Evolutionary conservation across 495 filamentous ascomycete species (phyloP).

Genomic region (Letharia columbiana): DNA sequence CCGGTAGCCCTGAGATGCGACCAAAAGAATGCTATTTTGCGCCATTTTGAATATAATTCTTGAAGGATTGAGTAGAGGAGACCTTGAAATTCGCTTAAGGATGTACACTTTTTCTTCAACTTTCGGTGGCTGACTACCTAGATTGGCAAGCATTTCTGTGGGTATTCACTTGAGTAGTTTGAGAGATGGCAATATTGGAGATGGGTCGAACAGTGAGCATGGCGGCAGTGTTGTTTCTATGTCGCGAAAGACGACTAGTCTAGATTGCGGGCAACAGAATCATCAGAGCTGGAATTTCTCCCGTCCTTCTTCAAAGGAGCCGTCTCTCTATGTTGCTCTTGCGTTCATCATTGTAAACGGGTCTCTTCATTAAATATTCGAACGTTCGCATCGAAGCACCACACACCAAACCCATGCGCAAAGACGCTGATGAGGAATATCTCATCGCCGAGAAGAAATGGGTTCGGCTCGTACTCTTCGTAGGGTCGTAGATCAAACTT

Average conservation of each 20-base stretch:
- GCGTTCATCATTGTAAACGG: neutral
- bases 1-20: too few species aligned
- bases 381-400: slow-evolving; percentile 13
- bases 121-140: too few species aligned
- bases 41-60: too few species aligned
- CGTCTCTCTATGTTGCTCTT: neutral
- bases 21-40: too few species aligned
- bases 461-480: neutral
- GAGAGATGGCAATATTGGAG: too few species aligned
- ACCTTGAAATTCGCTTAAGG: too few species aligned
- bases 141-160: too few species aligned
- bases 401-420: neutral
- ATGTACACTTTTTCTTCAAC: too few species aligned
- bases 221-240: neutral
- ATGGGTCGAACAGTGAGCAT: too few species aligned
- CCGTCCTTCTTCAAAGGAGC: neutral
- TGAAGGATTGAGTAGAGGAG: too few species aligned
- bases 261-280: neutral
- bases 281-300: neutral
- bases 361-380: slow-evolving; percentile 4
- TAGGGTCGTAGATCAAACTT: neutral
- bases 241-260: neutral
- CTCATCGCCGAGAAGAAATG: neutral
- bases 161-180: too few species aligned
- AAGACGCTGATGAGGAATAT: neutral